Base-by-base conservation (phyloP, 164 flowering plant genomes). In the Nymphaea colorata region DNA sequence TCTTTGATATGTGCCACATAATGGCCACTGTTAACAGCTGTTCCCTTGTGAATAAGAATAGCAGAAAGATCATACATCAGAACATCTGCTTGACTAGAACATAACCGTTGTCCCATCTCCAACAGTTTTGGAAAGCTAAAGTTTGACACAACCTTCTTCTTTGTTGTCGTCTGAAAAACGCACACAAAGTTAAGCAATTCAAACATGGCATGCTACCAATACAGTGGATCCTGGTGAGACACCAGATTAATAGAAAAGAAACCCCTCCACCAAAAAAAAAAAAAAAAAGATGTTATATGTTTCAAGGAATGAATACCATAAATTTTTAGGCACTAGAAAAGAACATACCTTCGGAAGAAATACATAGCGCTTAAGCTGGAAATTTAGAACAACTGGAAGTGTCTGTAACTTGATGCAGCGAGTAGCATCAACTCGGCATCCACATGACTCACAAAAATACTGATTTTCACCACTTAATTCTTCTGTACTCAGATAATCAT, bases 351-450 rank as follows among this genome's bases (percentile, higher is more conserved):
- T 92, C 6, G 96, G 89, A 71, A 86, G 87, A 75, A 95, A 95
- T 69, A 88, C 82, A 81, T 86, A 95, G 42, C 99, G 96, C 81
- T 95, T 95, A 63, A 95, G 91, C 82, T 95, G 99, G 70, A 95
- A 82, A 83, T 88, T 92, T 43, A 95, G 92, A 43, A 95, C 87
- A 73, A 75, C 70, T 41, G 99, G 99, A 64, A 95, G 85, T 42
- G 85, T 77, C 6, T 84, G 96, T 66, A 95, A 78, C 86, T 87
- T 90, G 72, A 95, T 90, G 76, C 88, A 80, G 53, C 96, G 92
- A 25, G 94, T 83, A 69, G 98, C 99, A 84, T 95, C 85, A 67
- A 84, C 99, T 70, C 91, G 80, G 61, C 74, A 64, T 61, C 79
- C 82, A 79, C 99, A 95, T n/a, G 87, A 83, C 62, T 84, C 90